Conservation (phyloP, 164 flowering plant species). For the Sedum album region DNA sequence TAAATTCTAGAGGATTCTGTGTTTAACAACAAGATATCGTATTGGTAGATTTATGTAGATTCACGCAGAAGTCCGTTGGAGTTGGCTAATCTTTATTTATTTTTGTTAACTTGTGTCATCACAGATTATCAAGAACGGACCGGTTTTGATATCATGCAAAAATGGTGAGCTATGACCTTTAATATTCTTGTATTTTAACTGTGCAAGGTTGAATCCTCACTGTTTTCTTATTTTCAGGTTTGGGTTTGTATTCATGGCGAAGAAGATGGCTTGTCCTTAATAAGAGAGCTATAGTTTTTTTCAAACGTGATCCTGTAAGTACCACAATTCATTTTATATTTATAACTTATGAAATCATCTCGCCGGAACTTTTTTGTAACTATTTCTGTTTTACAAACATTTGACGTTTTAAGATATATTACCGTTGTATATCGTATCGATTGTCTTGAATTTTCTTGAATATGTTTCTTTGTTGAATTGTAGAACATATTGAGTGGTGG, state of each 20-base stretch:
- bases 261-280: neutral
- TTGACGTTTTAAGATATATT: neutral
- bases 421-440: neutral
- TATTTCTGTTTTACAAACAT: neutral
- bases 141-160: neutral
- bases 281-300: neutral
- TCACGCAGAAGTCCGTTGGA: too few relatives aligned
- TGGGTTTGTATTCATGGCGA: neutral
- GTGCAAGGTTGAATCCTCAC: neutral
- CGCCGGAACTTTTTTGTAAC: neutral
- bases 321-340: too few relatives aligned
- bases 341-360: too few relatives aligned
- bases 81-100: too few relatives aligned
- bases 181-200: too few relatives aligned
- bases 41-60: too few relatives aligned
- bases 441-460: neutral
- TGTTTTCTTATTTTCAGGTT: neutral
- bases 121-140: neutral
- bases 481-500: neutral
- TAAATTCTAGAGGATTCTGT: too few relatives aligned
- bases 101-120: neutral
- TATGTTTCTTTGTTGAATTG: neutral
- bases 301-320: constrained; percentile 19
- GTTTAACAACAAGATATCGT: too few relatives aligned
- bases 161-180: neutral